phyloP scores from a whole-genome alignment of 1,284 basidiomycete species.

The Mycosarcoma maydis region DNA sequence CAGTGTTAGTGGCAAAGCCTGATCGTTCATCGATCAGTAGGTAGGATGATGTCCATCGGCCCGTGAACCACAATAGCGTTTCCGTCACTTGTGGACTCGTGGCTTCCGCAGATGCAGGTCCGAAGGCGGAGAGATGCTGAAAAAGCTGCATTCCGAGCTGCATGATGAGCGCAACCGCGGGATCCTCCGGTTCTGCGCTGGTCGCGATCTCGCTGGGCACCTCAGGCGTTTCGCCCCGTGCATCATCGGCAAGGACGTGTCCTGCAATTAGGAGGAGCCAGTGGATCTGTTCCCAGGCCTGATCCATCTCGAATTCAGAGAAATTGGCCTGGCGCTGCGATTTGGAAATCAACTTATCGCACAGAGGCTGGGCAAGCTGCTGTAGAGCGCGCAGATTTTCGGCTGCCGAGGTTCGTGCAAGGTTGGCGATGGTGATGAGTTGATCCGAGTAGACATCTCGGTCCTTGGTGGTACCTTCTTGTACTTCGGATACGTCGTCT shows the following conservation, averaged over 20 bases:
- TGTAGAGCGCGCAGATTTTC: constrained; percentile 26
- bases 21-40: constrained; percentile 37
- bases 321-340: constrained; percentile 22
- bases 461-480: constrained; percentile 50
- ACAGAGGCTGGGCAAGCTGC: constrained; percentile 31
- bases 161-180: constrained; percentile 42
- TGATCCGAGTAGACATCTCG: constrained; percentile 58
- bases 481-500: constrained; percentile 48
- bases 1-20: constrained; percentile 31
- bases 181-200: constrained; percentile 25
- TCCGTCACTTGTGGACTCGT: constrained; percentile 59
- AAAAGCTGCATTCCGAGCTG: constrained; percentile 50
- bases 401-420: constrained; percentile 45
- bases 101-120: constrained; percentile 30
- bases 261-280: constrained; percentile 58
- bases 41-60: constrained; percentile 61
- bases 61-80: constrained; percentile 58
- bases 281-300: constrained; percentile 61
- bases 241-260: constrained; percentile 54
- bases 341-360: constrained; percentile 36
- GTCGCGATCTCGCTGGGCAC: constrained; percentile 43
- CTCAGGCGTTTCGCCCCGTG: constrained; percentile 48
- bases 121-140: constrained; percentile 36
- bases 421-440: constrained; percentile 52
- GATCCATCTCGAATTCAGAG: constrained; percentile 30